Base-by-base conservation (phyloP, 352 stramenopile genomes). In the Phytophthora sp. region DNA sequence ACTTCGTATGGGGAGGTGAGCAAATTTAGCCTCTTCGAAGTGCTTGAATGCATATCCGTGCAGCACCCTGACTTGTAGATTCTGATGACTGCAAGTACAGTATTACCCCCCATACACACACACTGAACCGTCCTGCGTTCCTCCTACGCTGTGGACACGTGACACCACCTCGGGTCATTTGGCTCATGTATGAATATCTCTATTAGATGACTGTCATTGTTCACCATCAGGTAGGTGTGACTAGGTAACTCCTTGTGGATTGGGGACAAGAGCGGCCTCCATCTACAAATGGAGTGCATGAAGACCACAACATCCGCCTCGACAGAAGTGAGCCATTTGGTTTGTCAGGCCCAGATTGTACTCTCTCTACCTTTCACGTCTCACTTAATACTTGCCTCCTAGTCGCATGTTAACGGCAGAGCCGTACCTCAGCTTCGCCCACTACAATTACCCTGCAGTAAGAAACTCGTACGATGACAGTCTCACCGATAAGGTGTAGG, bases 301-400 rank as follows among this genome's bases (percentile, higher is more conserved):
- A 23, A 49, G 36, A 5, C 24, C 23, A 16, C 44, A 66, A 66
- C 63, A 73, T 73, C 51, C 65, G 58, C 38, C 39, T 23, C 26
- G 16, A 29, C 24, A 44, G 65, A 73, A 73, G 23, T 51, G 11
- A 26, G 18, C 64, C 58, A 69, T 69, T 73, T 73, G 58, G 58
- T 64, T 56, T 42, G 47, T 18, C 38, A 50, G 30, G 44, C 2
- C 26, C 49, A 31, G 29, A 3, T 41, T 53, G 31, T 30, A 35
- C 64, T 65, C 66, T 53, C 58, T 73, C 52, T 72, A 63, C 64
- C 64, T 63, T 18, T 42, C n/a, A n/a, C n/a, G n/a, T n/a, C n/a
- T n/a, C n/a, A n/a, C n/a, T n/a, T n/a, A n/a, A n/a, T n/a, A n/a
- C n/a, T 44, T n/a, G 15, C 33, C 33, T 49, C 9, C 11, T 55